Percentiles rank a stretch among this genome's conserved stretches.
phyloP scores from a whole-genome alignment of 345 rosid species.

The Citrus cavaleriei region DNA sequence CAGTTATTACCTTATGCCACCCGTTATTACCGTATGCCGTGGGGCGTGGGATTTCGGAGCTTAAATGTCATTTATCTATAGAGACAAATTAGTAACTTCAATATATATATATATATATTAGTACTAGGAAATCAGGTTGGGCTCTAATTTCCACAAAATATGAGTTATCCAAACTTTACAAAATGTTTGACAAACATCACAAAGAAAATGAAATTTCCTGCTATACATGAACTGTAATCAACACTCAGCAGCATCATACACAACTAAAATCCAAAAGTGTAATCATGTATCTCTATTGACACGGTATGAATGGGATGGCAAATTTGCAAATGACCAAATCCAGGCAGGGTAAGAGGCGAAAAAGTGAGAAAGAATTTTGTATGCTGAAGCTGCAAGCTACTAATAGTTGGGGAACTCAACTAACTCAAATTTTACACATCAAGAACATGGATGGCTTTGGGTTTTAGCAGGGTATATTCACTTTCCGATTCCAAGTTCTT shows the following conservation, averaged over 20 bases:
- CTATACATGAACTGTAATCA: neutral
- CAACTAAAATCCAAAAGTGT: neutral
- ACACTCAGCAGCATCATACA: neutral
- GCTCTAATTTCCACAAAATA: neutral
- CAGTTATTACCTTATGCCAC: no score
- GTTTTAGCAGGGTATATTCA: slow-evolving; percentile 21
- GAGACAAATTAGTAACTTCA: no score
- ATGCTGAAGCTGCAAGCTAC: neutral
- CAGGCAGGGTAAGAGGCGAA: neutral
- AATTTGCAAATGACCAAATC: neutral
- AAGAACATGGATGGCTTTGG: neutral
- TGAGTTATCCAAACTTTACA: neutral
- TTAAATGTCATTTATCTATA: no score
- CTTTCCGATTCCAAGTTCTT: slow-evolving; percentile 85
- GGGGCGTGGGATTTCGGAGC: no score
- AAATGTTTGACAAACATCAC: neutral
- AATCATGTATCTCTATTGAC: neutral
- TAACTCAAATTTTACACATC: slow-evolving; percentile 1
- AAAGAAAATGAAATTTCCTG: neutral
- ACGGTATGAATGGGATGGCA: neutral
- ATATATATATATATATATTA: no score
- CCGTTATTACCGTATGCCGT: no score
- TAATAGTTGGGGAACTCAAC: neutral
- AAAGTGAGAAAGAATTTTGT: neutral
- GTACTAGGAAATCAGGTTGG: no score